Percentiles rank a stretch among this genome's conserved stretches.
Evolutionary conservation across 78 protist genomes (phyloP).

Genomic region (Protostelium mycophagum): DNA sequence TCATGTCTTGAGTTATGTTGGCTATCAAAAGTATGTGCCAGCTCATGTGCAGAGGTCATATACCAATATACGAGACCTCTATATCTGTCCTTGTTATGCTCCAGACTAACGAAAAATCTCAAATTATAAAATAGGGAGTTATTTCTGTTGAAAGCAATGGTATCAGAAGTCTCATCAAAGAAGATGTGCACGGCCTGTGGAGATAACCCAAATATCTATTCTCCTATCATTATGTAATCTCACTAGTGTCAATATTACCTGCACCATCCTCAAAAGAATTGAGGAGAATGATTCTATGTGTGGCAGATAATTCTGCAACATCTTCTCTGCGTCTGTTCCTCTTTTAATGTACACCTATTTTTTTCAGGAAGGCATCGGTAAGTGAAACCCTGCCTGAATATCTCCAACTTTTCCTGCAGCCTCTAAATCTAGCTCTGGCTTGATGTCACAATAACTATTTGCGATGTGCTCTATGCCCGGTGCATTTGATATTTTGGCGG

Average conservation of each 20-base stretch:
- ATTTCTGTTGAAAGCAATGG: not conserved
- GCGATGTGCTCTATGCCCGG: not conserved
- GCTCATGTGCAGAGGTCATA: conserved; percentile 21
- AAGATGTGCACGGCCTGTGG: not conserved
- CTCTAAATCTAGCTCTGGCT: not conserved
- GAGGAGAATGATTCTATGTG: not conserved
- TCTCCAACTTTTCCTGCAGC: not conserved
- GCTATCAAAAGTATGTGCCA: conserved; percentile 6
- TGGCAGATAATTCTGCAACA: not conserved
- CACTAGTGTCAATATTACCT: not conserved
- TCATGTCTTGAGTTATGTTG: conserved; percentile 11
- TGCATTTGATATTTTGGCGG: not conserved
- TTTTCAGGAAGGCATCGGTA: too few species aligned
- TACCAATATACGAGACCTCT: conserved; percentile 8
- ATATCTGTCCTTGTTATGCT: not conserved
- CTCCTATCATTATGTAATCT: not conserved
- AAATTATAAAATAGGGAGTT: not conserved
- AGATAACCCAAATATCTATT: not conserved
- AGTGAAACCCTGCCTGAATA: not conserved
- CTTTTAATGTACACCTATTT: too few species aligned
- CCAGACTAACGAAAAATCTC: not conserved
- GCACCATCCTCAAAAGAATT: not conserved
- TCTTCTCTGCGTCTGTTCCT: not conserved
- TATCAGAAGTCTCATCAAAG: not conserved
- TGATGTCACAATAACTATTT: not conserved